Evolutionary conservation across 768 basidiomycete species (phyloP).

Genomic region (Hypholoma sublateritium): DNA sequence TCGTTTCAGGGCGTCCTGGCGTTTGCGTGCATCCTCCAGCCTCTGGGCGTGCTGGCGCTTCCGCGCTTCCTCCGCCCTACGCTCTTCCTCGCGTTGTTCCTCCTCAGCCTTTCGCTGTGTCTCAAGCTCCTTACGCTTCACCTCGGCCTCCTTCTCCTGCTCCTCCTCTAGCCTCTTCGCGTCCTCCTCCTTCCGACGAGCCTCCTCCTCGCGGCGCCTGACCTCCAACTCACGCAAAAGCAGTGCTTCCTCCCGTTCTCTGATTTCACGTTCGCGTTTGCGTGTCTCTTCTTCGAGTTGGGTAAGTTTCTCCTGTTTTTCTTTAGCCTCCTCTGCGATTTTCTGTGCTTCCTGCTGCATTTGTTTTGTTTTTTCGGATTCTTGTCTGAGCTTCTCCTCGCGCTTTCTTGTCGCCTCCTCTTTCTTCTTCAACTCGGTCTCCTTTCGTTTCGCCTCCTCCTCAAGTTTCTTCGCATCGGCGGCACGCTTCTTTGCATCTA

Average conservation of each 20-base stretch:
- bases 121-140: slow-evolving; percentile 13
- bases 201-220: slow-evolving; percentile 31
- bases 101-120: slow-evolving; percentile 7
- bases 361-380: slow-evolving; percentile 26
- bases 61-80: not conserved
- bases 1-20: slow-evolving; percentile 11
- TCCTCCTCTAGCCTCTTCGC: slow-evolving; percentile 7
- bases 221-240: slow-evolving; percentile 35
- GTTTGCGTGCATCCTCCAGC: slow-evolving; percentile 14
- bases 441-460: slow-evolving; percentile 21
- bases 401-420: slow-evolving; percentile 20
- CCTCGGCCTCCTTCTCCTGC: slow-evolving; percentile 8
- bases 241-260: slow-evolving; percentile 27
- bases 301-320: slow-evolving; percentile 26
- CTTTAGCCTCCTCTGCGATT: slow-evolving; percentile 20
- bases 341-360: slow-evolving; percentile 26
- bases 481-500: slow-evolving; percentile 12
- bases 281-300: slow-evolving; percentile 29
- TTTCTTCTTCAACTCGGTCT: slow-evolving; percentile 25
- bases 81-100: slow-evolving; percentile 11
- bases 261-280: slow-evolving; percentile 30
- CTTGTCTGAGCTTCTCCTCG: slow-evolving; percentile 24
- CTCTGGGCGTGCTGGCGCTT: slow-evolving; percentile 16
- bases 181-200: slow-evolving; percentile 21
- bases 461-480: slow-evolving; percentile 20